Evolutionary conservation across 2,329 filamentous ascomycete species (phyloP).

Genomic region (Xylariomycetidae sp.): DNA sequence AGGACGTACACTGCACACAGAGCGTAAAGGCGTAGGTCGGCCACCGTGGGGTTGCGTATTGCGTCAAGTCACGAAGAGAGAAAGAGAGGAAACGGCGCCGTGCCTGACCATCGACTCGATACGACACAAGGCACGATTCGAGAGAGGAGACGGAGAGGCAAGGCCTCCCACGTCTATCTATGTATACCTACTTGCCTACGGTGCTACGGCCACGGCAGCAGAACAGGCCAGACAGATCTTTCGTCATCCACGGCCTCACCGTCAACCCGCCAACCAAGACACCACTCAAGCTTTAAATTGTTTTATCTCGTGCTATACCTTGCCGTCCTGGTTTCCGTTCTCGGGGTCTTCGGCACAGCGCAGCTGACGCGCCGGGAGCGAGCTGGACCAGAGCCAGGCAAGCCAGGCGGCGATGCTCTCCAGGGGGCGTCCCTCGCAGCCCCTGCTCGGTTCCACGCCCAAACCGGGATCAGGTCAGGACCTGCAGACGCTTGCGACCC

Average conservation of each 20-base stretch:
- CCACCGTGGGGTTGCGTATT: too few species aligned
- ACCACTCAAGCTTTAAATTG: slow-evolving; percentile 21
- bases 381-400: slow-evolving; percentile 11
- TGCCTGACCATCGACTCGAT: too few species aligned
- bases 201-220: too few species aligned
- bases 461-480: slow-evolving; percentile 12
- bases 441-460: slow-evolving; percentile 11
- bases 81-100: too few species aligned
- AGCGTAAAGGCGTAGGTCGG: too few species aligned
- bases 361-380: slow-evolving; percentile 9
- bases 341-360: slow-evolving; percentile 11
- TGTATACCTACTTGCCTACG: background rate
- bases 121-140: too few species aligned
- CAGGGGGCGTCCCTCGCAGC: slow-evolving; percentile 14
- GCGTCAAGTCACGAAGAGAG: too few species aligned
- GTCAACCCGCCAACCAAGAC: slow-evolving; percentile 3
- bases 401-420: too few species aligned
- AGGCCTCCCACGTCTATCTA: too few species aligned
- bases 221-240: slow-evolving; percentile 11
- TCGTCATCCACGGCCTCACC: slow-evolving; percentile 25
- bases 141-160: too few species aligned
- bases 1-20: too few species aligned
- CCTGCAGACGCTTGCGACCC: slow-evolving; percentile 16
- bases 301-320: slow-evolving; percentile 19
- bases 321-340: slow-evolving; percentile 2